Base-by-base conservation (phyloP, 768 basidiomycete species). In the Coprinopsis cinerea region DNA sequence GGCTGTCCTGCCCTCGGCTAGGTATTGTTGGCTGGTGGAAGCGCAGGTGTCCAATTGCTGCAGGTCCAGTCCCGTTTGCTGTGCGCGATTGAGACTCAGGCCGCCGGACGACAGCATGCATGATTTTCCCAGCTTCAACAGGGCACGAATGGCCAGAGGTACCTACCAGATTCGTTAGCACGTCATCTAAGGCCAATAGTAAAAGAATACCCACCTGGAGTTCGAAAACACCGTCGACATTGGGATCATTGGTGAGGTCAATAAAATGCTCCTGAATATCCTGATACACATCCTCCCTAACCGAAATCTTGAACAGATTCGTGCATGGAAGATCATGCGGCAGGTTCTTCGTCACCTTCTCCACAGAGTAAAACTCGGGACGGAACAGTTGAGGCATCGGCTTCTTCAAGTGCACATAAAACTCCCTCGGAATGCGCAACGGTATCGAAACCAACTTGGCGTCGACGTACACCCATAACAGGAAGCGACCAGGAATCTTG, bases 221-320 rank as follows among this genome's bases (percentile, higher is more conserved):
- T 67, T 99, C 96, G 59, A 85, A 99, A 2, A 96, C 88, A 1
- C 92, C 92, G 57, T 97, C 92, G 7, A 97, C 91, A 60, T 89
- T 92, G 0, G 94, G 90, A 59, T 94, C 89, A 60, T 96, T 96
- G 51, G 82, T 90, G 44, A 98, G 73, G 61, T 93, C 85, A 15
- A 92, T 84, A 61, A 98, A 97, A 62, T 96, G 91, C 49, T 91
- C 86, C 57, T 91, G 85, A 25, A 85, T 88, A 25, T 88, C 81
- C 25, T 85, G 74, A 65, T 88, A 99, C 14, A 85, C 68, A 4
- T 87, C 84, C 62, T 98, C 96, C 26, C 84, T 78, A 20, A 93
- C 90, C 10, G 78, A 70, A 23, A 98, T 71, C 57, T 83, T 86
- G 71, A 89, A 95, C 1, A 99, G 74, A 64, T 96, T 83, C 46